Conservation (phyloP, 2,329 filamentous ascomycete species). For the Penicillium sp. region DNA sequence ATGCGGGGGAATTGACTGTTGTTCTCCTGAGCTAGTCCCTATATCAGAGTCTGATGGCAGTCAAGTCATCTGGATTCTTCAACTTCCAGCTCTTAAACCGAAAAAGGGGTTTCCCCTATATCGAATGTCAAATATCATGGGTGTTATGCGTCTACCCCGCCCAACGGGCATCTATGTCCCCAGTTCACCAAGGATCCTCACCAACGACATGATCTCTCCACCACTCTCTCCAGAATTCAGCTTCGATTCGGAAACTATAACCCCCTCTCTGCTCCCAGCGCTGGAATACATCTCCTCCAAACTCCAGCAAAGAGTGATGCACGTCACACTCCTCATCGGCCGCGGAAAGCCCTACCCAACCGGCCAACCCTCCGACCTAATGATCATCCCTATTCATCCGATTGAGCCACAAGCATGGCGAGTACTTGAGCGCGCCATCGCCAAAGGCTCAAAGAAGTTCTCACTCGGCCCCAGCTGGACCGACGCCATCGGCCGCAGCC, state of each 20-base stretch:
- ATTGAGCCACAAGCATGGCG: constrained; percentile 33
- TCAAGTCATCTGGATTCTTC: background rate
- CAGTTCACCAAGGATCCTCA: constrained; percentile 36
- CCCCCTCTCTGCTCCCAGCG: constrained; percentile 38
- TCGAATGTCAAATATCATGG: constrained; percentile 25
- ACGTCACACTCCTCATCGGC: constrained; percentile 42
- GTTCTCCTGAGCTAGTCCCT: constrained; percentile 1
- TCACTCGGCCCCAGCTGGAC: constrained; percentile 40
- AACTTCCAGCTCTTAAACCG: background rate
- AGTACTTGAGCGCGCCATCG: constrained; percentile 34
- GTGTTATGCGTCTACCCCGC: constrained; percentile 36
- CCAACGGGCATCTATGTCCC: constrained; percentile 38
- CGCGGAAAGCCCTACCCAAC: constrained; percentile 41
- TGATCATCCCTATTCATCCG: constrained; percentile 37
- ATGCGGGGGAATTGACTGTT: constrained; percentile 16
- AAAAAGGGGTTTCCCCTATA: background rate
- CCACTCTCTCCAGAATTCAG: constrained; percentile 40
- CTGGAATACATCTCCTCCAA: constrained; percentile 44
- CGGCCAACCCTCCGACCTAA: constrained; percentile 38
- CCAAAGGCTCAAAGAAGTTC: constrained; percentile 39
- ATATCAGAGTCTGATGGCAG: constrained; percentile 17
- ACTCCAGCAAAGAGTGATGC: constrained; percentile 39
- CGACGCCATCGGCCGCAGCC: constrained; percentile 37
- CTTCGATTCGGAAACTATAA: constrained; percentile 38
- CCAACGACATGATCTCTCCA: constrained; percentile 43